Evolutionary conservation across 306 rosid species (phyloP).

Genomic region (Casuarina cunninghamiana): DNA sequence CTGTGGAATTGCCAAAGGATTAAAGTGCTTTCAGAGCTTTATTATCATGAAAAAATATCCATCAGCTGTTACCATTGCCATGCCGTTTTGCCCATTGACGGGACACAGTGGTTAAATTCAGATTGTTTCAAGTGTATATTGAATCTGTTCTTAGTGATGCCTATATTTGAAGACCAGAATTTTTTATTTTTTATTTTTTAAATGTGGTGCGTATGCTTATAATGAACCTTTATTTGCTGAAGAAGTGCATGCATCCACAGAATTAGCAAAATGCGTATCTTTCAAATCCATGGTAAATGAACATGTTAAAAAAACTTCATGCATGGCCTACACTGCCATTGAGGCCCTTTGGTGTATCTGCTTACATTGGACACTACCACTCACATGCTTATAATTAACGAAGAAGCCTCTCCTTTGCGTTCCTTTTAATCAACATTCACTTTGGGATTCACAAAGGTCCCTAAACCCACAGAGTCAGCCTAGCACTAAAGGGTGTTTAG

Average conservation of each 20-base stretch:
- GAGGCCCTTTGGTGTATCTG: neutral
- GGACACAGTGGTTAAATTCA: no score
- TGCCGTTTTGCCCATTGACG: neutral
- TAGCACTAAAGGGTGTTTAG: no score
- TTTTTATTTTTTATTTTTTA: no score
- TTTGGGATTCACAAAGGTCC: neutral
- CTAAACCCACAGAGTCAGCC: no score
- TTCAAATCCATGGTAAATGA: neutral
- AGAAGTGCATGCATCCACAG: neutral
- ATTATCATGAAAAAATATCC: neutral
- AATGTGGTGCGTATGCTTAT: neutral
- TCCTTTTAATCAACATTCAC: neutral
- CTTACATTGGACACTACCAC: neutral
- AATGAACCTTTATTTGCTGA: neutral
- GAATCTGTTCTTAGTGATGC: neutral
- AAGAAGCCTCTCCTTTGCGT: neutral
- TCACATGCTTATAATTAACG: neutral
- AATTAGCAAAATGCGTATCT: neutral
- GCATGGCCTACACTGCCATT: neutral
- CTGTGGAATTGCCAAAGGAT: neutral
- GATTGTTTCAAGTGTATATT: neutral
- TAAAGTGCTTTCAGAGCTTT: neutral
- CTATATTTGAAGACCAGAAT: neutral
- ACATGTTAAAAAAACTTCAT: neutral
- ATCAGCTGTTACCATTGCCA: neutral